phyloP scores from a whole-genome alignment of 2,329 filamentous ascomycete species.

The Botrytis squamosa region DNA sequence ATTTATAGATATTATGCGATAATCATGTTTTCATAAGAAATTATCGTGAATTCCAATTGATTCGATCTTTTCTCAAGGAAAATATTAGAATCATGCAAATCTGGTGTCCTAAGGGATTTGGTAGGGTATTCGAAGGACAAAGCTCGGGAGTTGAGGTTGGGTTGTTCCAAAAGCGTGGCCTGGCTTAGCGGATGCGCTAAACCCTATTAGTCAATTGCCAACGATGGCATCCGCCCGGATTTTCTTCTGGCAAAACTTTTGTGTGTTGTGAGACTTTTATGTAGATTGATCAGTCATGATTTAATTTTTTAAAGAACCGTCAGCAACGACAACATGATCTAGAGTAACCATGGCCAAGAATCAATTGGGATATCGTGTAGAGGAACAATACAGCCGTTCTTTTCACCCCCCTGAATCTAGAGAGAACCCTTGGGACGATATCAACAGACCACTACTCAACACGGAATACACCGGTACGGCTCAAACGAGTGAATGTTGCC shows the following conservation, averaged over 20 bases:
- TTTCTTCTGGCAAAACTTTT: conserved; percentile 16
- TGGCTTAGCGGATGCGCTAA: conserved; percentile 22
- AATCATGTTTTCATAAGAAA: background rate
- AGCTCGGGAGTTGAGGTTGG: conserved; percentile 16
- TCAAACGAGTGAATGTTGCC: background rate
- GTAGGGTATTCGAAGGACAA: conserved; percentile 8
- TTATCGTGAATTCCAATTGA: conserved; percentile 6
- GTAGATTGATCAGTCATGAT: background rate
- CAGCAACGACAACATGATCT: background rate
- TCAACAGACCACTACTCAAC: conserved; percentile 6
- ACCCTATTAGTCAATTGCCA: conserved; percentile 15
- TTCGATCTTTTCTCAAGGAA: background rate
- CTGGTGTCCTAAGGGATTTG: conserved; percentile 2
- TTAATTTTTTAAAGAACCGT: background rate
- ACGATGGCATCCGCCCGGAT: conserved; percentile 18
- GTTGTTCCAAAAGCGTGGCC: conserved; percentile 12
- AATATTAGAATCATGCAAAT: background rate
- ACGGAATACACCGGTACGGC: background rate
- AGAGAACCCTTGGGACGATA: background rate
- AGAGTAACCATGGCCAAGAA: too few species aligned
- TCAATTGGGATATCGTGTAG: too few species aligned
- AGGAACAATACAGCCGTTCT: background rate
- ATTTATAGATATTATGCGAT: background rate
- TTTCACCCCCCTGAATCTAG: conserved; percentile 21
- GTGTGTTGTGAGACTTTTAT: conserved; percentile 7